These are phyloP conservation scores for Candida glucosophila DNA, from an alignment of 1,139 yeast genomes.

Conservation along the genomic window DNA sequence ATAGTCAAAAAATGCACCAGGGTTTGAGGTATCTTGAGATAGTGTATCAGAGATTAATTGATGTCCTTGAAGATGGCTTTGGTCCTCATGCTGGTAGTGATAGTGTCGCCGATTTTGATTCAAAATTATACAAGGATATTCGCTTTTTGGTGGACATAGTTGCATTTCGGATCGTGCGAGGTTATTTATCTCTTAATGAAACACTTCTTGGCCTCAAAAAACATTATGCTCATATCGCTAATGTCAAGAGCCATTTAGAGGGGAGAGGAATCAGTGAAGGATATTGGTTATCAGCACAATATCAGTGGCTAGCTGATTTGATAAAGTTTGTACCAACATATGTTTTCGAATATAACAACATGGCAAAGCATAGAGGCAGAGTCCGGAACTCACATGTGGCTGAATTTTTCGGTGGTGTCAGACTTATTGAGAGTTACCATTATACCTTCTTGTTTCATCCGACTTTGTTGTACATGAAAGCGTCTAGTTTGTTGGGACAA, in stretches of 20 bases:
- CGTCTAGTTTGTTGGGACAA: constrained; percentile 7
- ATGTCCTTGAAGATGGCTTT: constrained; percentile 9
- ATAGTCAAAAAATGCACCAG: constrained; percentile 27
- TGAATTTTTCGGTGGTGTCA: constrained; percentile 27
- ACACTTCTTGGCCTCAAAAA: constrained; percentile 53
- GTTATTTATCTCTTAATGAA: constrained; percentile 53
- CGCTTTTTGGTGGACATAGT: constrained; percentile 48
- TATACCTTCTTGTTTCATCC: constrained; percentile 22
- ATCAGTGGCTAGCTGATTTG: constrained; percentile 51
- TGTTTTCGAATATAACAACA: constrained; percentile 22
- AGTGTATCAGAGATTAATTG: constrained; percentile 26
- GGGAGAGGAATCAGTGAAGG: constrained; percentile 7
- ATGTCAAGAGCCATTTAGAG: constrained; percentile 16
- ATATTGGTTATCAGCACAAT: constrained; percentile 38
- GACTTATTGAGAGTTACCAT: constrained; percentile 15
- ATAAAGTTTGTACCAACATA: constrained; percentile 36
- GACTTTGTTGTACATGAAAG: constrained; percentile 19
- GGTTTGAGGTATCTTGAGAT: constrained; percentile 22
- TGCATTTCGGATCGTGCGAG: constrained; percentile 56
- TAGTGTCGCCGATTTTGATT: constrained; percentile 27
- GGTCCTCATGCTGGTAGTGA: too few species aligned
- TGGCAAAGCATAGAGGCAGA: constrained; percentile 2
- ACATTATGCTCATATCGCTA: constrained; percentile 54
- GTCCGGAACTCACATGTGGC: constrained; percentile 6
- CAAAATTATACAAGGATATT: constrained; percentile 14